Conservation (phyloP, 176 grass and related monocot species). For the Luzula sylvatica region DNA sequence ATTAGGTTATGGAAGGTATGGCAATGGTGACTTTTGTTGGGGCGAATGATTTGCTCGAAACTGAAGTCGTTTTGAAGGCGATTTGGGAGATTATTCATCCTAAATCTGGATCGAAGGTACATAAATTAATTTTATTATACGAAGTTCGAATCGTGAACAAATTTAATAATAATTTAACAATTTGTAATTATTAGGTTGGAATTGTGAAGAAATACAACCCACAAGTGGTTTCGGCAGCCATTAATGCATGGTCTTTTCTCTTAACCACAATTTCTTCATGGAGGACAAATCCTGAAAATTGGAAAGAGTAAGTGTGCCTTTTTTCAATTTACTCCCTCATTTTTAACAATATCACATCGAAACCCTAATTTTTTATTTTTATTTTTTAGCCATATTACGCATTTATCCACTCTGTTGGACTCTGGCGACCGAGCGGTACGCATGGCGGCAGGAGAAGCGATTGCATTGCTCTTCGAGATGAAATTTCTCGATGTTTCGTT, state of each 20-base stretch:
- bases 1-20: conserved; percentile 66
- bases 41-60: conserved; percentile 58
- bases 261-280: conserved; percentile 72
- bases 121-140: conserved; percentile 6
- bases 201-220: conserved; percentile 48
- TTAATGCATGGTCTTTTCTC: conserved; percentile 92
- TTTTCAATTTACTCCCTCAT: background rate
- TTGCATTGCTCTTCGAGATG: conserved; percentile 76
- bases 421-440: conserved; percentile 71
- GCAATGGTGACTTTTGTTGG: conserved; percentile 66
- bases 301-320: conserved; percentile 63
- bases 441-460: conserved; percentile 93
- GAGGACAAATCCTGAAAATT: conserved; percentile 79
- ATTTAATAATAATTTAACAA: too few species aligned
- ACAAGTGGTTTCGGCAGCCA: conserved; percentile 53
- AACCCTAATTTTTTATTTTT: background rate
- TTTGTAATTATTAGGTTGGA: conserved; percentile 46
- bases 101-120: conserved; percentile 72
- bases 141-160: conserved; percentile 1
- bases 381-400: conserved; percentile 46
- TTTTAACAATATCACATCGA: background rate
- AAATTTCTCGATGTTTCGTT: conserved; percentile 54
- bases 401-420: conserved; percentile 73
- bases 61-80: conserved; percentile 51
- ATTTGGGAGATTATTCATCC: conserved; percentile 91